Conservation (phyloP, 768 basidiomycete genomes). For the Multifurca ochricompacta region DNA sequence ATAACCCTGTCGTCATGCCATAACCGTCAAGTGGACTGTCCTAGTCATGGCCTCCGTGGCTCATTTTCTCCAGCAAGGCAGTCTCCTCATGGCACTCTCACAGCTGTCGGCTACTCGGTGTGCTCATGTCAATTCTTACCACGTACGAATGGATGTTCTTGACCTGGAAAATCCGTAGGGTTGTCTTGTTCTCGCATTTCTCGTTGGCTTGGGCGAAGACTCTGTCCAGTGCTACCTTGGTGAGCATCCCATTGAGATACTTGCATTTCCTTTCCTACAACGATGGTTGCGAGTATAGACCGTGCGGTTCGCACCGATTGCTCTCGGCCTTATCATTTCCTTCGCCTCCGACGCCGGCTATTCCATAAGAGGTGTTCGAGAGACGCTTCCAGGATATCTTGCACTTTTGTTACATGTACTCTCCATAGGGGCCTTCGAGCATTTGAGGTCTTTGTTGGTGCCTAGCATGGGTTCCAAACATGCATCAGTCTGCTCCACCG, state of each 20-base stretch:
- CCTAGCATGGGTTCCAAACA: constrained; percentile 52
- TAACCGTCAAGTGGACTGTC: constrained; percentile 53
- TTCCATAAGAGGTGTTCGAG: constrained; percentile 36
- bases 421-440: constrained; percentile 53
- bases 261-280: background rate
- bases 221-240: constrained; percentile 41
- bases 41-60: constrained; percentile 59
- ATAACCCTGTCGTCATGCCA: background rate
- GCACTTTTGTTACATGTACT: constrained; percentile 54
- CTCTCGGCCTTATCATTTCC: constrained; percentile 44
- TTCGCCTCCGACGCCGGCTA: constrained; percentile 47
- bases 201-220: constrained; percentile 59
- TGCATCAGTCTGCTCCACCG: constrained; percentile 44
- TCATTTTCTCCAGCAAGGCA: constrained; percentile 60
- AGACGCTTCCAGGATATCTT: constrained; percentile 54
- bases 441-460: constrained; percentile 49
- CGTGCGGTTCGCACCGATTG: constrained; percentile 41
- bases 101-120: constrained; percentile 62
- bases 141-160: background rate
- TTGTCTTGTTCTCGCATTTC: constrained; percentile 62
- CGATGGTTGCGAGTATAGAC: constrained; percentile 30
- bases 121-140: constrained; percentile 16
- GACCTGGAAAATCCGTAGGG: constrained; percentile 35
- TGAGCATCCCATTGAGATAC: constrained; percentile 25
- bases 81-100: constrained; percentile 60